Evolutionary conservation across 257 asterid genomes (phyloP).

Genomic region (Paraleonurus japonicus): DNA sequence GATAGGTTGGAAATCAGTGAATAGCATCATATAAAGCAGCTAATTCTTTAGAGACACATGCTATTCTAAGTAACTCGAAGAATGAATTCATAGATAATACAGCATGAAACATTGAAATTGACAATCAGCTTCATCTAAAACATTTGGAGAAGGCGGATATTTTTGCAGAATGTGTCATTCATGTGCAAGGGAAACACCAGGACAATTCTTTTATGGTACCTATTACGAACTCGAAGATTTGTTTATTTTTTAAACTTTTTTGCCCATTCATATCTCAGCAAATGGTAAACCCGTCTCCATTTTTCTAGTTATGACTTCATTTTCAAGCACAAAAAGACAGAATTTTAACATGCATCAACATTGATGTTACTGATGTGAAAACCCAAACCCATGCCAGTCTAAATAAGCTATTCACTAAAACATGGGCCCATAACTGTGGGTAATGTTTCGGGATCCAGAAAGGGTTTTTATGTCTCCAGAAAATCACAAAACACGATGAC

Average conservation of each 20-base stretch:
- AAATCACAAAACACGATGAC: not conserved
- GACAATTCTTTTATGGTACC: not conserved
- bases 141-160: not conserved
- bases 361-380: not conserved
- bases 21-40: slow-evolving; percentile 8
- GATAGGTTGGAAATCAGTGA: not conserved
- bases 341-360: not conserved
- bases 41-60: not conserved
- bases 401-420: not conserved
- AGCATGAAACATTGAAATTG: not conserved
- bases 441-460: slow-evolving; percentile 5
- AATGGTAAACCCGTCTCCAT: not conserved
- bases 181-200: not conserved
- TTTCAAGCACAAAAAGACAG: slow-evolving; percentile 9
- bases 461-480: not conserved
- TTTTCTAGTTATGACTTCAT: not conserved
- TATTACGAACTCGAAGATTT: not conserved
- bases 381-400: not conserved
- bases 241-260: not conserved
- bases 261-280: not conserved
- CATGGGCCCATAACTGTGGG: slow-evolving; percentile 17
- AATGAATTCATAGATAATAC: not conserved
- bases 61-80: not conserved
- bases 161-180: not conserved
- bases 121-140: not conserved